These are phyloP conservation scores for Ploettnerulaceae sp. DNA, from an alignment of 2,329 filamentous ascomycete genomes.

Conservation along the genomic window DNA sequence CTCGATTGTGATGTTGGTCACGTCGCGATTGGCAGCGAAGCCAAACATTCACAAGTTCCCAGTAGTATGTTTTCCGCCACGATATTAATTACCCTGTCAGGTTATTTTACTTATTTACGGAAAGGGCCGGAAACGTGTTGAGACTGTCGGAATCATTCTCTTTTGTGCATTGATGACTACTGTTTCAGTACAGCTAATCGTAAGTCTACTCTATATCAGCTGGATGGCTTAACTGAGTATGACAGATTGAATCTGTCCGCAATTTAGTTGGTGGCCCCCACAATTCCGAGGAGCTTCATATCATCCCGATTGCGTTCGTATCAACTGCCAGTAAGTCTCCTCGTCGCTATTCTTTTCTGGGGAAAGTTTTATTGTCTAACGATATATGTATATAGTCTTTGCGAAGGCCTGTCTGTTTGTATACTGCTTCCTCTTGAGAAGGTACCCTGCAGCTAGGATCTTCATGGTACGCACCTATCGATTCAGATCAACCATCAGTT, in stretches of 20 bases:
- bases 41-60: conserved; percentile 59
- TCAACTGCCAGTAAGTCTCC: conserved; percentile 45
- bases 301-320: conserved; percentile 52
- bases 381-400: conserved; percentile 37
- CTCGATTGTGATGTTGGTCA: conserved; percentile 57
- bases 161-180: conserved; percentile 65
- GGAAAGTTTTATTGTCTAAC: not conserved
- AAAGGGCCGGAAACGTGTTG: conserved; percentile 54
- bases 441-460: conserved; percentile 51
- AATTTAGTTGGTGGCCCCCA: conserved; percentile 42
- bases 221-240: too few relatives aligned
- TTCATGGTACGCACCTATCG: conserved; percentile 48
- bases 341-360: not conserved
- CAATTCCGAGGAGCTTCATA: conserved; percentile 42
- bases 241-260: conserved; percentile 52
- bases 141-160: conserved; percentile 60
- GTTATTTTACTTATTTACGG: conserved; percentile 3
- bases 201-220: conserved; percentile 34
- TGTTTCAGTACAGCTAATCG: conserved; percentile 57
- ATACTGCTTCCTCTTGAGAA: conserved; percentile 49
- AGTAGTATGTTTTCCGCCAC: conserved; percentile 41
- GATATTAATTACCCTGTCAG: conserved; percentile 5
- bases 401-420: conserved; percentile 48
- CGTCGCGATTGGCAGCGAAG: conserved; percentile 52
- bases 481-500: too few relatives aligned